These are phyloP conservation scores for Carex kokanica DNA, from an alignment of 176 grass and related monocot species.

Conservation along the genomic window DNA sequence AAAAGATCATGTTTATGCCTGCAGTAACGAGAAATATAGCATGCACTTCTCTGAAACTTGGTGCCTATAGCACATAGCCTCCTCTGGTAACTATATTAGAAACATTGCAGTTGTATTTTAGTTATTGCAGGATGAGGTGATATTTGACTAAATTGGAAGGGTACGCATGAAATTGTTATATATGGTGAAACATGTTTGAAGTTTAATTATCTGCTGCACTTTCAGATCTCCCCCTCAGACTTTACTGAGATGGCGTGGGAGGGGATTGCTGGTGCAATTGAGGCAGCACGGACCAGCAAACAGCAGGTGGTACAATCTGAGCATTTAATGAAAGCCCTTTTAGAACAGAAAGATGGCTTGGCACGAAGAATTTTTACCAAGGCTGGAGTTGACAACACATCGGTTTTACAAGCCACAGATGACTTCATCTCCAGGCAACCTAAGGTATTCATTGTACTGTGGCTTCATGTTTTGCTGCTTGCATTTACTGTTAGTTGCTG, in stretches of 20 bases:
- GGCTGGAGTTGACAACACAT: constrained; percentile 76
- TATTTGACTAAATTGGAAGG: not conserved
- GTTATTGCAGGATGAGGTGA: not conserved
- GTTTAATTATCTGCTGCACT: not conserved
- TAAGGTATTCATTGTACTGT: constrained; percentile 39
- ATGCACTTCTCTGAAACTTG: not conserved
- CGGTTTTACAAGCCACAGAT: constrained; percentile 65
- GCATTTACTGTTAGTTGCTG: not conserved
- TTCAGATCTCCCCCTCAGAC: constrained; percentile 52
- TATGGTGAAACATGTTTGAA: constrained; percentile 4
- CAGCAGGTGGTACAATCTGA: constrained; percentile 87
- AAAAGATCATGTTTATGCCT: not conserved
- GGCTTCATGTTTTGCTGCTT: not conserved
- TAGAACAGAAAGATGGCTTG: constrained; percentile 95
- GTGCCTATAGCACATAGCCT: not conserved
- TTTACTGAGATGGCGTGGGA: constrained; percentile 93
- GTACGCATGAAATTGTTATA: not conserved
- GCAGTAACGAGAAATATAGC: not conserved
- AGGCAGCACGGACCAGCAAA: constrained; percentile 62
- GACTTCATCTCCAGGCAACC: constrained; percentile 76
- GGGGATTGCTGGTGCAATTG: constrained; percentile 62
- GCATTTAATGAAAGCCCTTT: constrained; percentile 92
- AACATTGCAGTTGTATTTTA: not conserved
- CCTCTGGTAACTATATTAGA: not conserved
- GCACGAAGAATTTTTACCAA: constrained; percentile 86